Evolutionary conservation across 2,329 filamentous ascomycete species (phyloP).

Genomic region (Colletotrichum endophyticum): DNA sequence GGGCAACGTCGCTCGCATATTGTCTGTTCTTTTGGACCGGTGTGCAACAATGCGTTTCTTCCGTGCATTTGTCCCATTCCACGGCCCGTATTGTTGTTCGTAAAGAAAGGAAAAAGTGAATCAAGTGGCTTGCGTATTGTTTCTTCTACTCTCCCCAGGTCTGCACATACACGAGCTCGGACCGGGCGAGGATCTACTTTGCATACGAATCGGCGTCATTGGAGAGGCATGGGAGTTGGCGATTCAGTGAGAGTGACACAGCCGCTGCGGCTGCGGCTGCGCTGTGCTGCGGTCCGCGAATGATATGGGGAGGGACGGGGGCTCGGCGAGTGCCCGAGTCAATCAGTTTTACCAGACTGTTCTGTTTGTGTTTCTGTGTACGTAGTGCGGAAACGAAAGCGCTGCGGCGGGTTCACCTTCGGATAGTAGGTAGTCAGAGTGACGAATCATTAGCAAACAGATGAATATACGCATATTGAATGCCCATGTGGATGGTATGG

Average conservation of each 20-base stretch:
- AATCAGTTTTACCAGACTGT: not conserved
- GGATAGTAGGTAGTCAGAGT: not conserved
- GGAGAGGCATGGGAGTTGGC: not conserved
- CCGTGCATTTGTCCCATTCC: not conserved
- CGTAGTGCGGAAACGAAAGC: not conserved
- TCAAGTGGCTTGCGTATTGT: not conserved
- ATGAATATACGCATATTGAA: not conserved
- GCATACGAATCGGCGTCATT: not conserved
- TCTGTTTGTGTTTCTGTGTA: not conserved
- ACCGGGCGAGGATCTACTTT: not conserved
- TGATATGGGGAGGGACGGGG: not conserved
- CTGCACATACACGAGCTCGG: not conserved
- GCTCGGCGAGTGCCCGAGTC: constrained; percentile 8
- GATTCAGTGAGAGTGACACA: constrained; percentile 1
- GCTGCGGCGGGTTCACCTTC: not conserved
- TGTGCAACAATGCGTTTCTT: not conserved
- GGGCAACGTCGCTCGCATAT: not conserved
- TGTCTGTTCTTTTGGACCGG: not conserved
- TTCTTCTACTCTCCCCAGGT: not conserved
- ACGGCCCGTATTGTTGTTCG: not conserved
- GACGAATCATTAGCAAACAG: not conserved
- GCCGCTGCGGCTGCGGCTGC: not conserved
- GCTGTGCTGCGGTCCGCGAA: not conserved
- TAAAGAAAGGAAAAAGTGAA: not conserved
- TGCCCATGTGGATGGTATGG: not conserved